Percentiles rank a stretch among this genome's conserved stretches.
Evolutionary conservation across 75 land plant species (phyloP).

Genomic region (Azolla pinnata): DNA sequence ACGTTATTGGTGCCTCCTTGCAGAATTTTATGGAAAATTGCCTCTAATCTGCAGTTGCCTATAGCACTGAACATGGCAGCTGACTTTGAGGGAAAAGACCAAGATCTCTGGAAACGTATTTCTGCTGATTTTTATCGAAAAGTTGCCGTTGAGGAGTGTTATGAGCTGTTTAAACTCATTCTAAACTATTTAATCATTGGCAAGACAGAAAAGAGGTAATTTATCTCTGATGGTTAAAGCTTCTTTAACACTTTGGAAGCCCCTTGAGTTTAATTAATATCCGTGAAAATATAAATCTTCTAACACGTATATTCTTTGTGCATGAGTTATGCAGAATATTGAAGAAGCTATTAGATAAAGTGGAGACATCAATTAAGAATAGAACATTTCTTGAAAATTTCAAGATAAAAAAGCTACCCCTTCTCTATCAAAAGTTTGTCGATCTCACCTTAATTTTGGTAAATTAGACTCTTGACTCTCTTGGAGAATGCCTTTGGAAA

Average conservation of each 20-base stretch:
- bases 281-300: neutral
- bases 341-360: slow-evolving; percentile 51
- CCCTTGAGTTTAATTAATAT: too few species aligned
- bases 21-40: neutral
- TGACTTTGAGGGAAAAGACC: slow-evolving; percentile 51
- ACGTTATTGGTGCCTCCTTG: neutral
- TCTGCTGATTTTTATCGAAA: slow-evolving; percentile 89
- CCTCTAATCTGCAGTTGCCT: slow-evolving; percentile 45
- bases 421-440: slow-evolving; percentile 62
- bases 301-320: neutral
- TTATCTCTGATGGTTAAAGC: neutral
- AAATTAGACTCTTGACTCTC: too few species aligned
- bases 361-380: slow-evolving; percentile 51
- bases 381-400: slow-evolving; percentile 64
- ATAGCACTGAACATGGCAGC: slow-evolving; percentile 79
- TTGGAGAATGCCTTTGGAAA: too few species aligned
- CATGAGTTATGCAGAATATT: slow-evolving; percentile 54
- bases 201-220: slow-evolving; percentile 71
- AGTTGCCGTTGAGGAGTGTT: slow-evolving; percentile 81
- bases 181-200: slow-evolving; percentile 58
- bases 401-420: slow-evolving; percentile 62
- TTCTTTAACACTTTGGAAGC: too few species aligned
- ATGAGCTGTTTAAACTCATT: slow-evolving; percentile 62
- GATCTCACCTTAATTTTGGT: slow-evolving; percentile 72
- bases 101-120: slow-evolving; percentile 79